phyloP scores from a whole-genome alignment of 2,329 filamentous ascomycete genomes.

The Capronia epimyces region DNA sequence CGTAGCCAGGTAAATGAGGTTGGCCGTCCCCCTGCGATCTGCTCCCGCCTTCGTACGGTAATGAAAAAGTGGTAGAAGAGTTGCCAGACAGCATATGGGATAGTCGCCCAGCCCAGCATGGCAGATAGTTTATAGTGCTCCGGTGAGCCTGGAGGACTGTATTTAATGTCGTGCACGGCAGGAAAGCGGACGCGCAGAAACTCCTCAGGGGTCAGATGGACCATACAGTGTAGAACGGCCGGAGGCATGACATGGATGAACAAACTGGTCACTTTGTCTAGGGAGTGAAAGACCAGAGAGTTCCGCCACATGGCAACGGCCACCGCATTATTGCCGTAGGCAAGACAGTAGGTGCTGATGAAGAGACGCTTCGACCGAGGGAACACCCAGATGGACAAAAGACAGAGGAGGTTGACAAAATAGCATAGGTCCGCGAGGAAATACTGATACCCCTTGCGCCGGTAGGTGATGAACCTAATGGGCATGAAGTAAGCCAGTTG shows the following conservation, averaged over 20 bases:
- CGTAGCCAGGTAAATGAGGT: slow-evolving; percentile 98
- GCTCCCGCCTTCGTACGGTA: slow-evolving; percentile 85
- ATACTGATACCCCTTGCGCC: slow-evolving; percentile 88
- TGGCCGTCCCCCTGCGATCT: slow-evolving; percentile 90
- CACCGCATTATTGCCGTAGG: slow-evolving; percentile 93
- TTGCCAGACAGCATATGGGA: slow-evolving; percentile 93
- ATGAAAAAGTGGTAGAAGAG: slow-evolving; percentile 90
- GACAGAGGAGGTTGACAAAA: slow-evolving; percentile 84
- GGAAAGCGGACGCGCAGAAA: slow-evolving; percentile 68
- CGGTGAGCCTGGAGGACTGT: slow-evolving; percentile 60
- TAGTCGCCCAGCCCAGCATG: slow-evolving; percentile 91
- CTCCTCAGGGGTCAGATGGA: slow-evolving; percentile 68
- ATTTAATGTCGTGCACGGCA: slow-evolving; percentile 76
- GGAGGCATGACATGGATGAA: slow-evolving; percentile 99
- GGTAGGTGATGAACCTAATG: slow-evolving; percentile 86
- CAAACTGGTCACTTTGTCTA: slow-evolving; percentile 95
- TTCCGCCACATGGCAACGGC: slow-evolving; percentile 99
- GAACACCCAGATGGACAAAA: slow-evolving; percentile 83
- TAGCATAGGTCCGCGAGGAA: slow-evolving; percentile 97
- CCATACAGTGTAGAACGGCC: slow-evolving; percentile 83
- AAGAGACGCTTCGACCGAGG: slow-evolving; percentile 86
- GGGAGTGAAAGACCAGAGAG: slow-evolving; percentile 93
- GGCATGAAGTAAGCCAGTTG: slow-evolving; percentile 96
- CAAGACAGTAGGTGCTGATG: slow-evolving; percentile 84
- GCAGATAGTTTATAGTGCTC: slow-evolving; percentile 72